phyloP scores from a whole-genome alignment of 805 yeast genomes.

The Metschnikowia gruessii region DNA sequence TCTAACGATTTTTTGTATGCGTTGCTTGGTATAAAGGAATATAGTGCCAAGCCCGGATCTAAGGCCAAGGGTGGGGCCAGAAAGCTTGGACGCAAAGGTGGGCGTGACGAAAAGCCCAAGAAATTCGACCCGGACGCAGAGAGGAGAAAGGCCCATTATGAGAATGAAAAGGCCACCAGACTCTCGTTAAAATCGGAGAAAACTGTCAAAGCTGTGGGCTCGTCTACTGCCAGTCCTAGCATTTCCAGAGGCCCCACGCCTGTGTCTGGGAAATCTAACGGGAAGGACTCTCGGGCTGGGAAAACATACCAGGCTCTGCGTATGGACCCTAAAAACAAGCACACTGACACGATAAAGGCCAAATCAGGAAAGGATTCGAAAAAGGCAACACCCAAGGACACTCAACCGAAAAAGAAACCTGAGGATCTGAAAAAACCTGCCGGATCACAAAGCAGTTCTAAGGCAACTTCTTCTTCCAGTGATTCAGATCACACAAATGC shows the following conservation, averaged over 20 bases:
- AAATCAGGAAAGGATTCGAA: not conserved
- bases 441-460: not conserved
- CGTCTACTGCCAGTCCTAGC: slow-evolving; percentile 18
- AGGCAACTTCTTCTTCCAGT: not conserved
- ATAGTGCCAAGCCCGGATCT: slow-evolving; percentile 22
- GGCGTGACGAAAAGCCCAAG: slow-evolving; percentile 20
- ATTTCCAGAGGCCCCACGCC: slow-evolving; percentile 16
- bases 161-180: slow-evolving; percentile 30
- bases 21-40: slow-evolving; percentile 48
- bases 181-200: slow-evolving; percentile 36
- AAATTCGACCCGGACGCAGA: slow-evolving; percentile 31
- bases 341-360: not conserved
- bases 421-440: not conserved
- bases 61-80: slow-evolving; percentile 33
- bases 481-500: not conserved
- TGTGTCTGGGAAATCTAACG: slow-evolving; percentile 1
- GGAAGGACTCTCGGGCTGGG: not conserved
- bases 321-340: not conserved
- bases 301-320: not conserved
- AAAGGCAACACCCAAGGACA: not conserved
- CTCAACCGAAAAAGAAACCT: not conserved
- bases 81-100: slow-evolving; percentile 29
- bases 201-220: slow-evolving; percentile 40
- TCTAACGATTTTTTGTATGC: slow-evolving; percentile 47
- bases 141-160: slow-evolving; percentile 38